phyloP scores from a whole-genome alignment of 1,139 yeast genomes.

The Eremothecium sinecaudum region DNA sequence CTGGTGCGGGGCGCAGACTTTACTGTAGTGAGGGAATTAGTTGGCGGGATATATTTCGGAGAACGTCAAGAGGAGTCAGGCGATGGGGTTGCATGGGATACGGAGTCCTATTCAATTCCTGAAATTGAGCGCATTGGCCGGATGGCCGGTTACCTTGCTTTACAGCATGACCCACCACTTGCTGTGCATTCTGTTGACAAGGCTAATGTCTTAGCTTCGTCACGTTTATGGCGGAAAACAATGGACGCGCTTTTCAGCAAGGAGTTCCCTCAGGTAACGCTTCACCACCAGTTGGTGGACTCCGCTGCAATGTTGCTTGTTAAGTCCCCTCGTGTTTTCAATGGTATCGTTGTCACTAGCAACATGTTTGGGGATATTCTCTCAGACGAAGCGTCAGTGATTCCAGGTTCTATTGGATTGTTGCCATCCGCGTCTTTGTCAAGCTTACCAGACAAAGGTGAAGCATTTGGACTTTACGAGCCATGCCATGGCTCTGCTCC shows the following conservation, averaged over 20 bases:
- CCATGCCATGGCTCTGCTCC: conserved; percentile 99
- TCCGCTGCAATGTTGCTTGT: conserved; percentile 97
- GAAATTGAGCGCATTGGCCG: conserved; percentile 93
- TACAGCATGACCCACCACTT: conserved; percentile 84
- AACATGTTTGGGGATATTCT: conserved; percentile 98
- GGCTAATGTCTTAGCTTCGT: conserved; percentile 93
- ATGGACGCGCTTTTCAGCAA: conserved; percentile 73
- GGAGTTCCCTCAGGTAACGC: conserved; percentile 80
- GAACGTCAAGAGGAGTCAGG: conserved; percentile 89
- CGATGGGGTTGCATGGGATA: conserved; percentile 80
- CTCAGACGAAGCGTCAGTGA: conserved; percentile 94
- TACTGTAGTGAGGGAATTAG: conserved; percentile 88
- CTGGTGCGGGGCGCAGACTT: conserved; percentile 85
- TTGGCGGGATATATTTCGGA: conserved; percentile 97
- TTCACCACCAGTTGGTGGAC: conserved; percentile 92
- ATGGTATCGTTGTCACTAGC: conserved; percentile 84
- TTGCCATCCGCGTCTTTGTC: conserved; percentile 95
- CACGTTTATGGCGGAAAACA: conserved; percentile 91
- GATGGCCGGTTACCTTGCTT: conserved; percentile 96
- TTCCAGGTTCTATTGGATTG: conserved; percentile 93
- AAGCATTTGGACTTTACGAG: conserved; percentile 91
- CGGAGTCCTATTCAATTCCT: conserved; percentile 80
- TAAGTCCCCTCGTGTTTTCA: conserved; percentile 78
- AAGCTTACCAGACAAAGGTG: conserved; percentile 86
- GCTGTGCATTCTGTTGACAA: conserved; percentile 95